These are phyloP conservation scores for Thalassiosira allenii DNA, from an alignment of 352 stramenopile species.

Conservation along the genomic window DNA sequence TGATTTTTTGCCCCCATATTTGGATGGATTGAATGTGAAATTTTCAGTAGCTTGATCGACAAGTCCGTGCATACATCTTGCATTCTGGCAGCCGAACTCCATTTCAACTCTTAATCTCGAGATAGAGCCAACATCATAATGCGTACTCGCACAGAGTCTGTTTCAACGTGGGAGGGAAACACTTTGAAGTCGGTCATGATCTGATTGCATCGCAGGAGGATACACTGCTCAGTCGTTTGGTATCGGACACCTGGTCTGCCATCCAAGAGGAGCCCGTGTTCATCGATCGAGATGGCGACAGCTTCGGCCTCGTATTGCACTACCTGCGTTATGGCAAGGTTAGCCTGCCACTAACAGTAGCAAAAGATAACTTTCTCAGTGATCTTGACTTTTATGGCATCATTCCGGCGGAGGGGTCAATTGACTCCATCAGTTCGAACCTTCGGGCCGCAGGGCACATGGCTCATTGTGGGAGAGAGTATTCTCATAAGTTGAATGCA, in stretches of 20 bases:
- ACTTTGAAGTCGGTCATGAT: slow-evolving; percentile 7
- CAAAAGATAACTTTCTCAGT: slow-evolving; percentile 31
- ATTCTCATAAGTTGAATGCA: too few species aligned
- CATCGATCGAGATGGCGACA: slow-evolving; percentile 40
- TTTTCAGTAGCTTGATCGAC: too few species aligned
- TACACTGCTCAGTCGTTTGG: slow-evolving; percentile 21
- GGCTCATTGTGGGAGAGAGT: too few species aligned
- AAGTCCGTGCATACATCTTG: too few species aligned
- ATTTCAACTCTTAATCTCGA: too few species aligned
- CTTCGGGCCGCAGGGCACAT: too few species aligned
- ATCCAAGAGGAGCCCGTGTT: slow-evolving; percentile 30
- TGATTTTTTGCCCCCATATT: too few species aligned
- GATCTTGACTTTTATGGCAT: slow-evolving; percentile 48
- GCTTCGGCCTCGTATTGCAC: slow-evolving; percentile 33
- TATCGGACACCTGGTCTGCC: slow-evolving; percentile 20
- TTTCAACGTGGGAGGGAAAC: slow-evolving; percentile 38
- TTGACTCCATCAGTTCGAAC: too few species aligned
- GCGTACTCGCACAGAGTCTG: too few species aligned
- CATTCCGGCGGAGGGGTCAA: not conserved
- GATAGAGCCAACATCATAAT: too few species aligned
- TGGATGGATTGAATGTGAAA: too few species aligned
- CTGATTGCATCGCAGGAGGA: slow-evolving; percentile 13
- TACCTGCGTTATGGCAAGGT: slow-evolving; percentile 40
- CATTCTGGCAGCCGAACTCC: too few species aligned
- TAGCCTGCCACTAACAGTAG: slow-evolving; percentile 16